A percentile compares a stretch with the other conserved stretches of the same genome.
Evolutionary conservation across 2,329 filamentous ascomycete species (phyloP).

Genomic region (Talaromyces albobiverticillius): DNA sequence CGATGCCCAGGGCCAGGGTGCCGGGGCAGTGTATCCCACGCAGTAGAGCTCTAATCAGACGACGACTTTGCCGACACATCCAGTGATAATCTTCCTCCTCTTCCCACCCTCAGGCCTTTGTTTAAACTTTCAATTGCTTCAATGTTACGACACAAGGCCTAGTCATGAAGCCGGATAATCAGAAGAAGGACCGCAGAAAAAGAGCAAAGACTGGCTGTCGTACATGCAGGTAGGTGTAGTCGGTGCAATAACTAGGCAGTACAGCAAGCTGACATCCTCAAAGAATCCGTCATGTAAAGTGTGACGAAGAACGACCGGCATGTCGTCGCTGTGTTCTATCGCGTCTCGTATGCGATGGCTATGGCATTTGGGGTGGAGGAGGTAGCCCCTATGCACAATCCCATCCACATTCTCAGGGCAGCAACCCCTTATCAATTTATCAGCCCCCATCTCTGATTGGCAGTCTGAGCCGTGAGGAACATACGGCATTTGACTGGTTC

Average conservation of each 20-base stretch:
- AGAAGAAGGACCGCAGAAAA: neutral
- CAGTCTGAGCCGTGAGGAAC: constrained; percentile 22
- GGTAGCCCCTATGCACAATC: constrained; percentile 23
- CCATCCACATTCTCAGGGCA: constrained; percentile 7
- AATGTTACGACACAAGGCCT: too few relatives aligned
- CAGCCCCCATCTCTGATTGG: constrained; percentile 15
- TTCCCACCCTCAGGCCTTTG: too few relatives aligned
- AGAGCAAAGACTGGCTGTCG: constrained; percentile 28
- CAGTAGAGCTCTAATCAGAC: too few relatives aligned
- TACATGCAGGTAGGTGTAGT: constrained; percentile 36
- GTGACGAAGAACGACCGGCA: constrained; percentile 54
- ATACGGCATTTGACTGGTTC: constrained; percentile 29
- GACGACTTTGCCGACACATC: too few relatives aligned
- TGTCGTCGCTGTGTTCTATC: constrained; percentile 55
- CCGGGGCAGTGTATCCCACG: too few relatives aligned
- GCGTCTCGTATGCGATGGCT: constrained; percentile 52
- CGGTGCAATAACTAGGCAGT: too few relatives aligned
- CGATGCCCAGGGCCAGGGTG: too few relatives aligned
- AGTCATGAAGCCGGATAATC: neutral
- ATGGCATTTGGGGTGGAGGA: constrained; percentile 42
- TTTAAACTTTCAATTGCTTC: too few relatives aligned
- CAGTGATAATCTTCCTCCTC: too few relatives aligned
- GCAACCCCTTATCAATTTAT: constrained; percentile 16
- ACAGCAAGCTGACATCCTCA: neutral
- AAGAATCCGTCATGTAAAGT: constrained; percentile 58